Conservation (phyloP, 2,329 filamentous ascomycete species). For the Clonostachys rhizophaga region DNA sequence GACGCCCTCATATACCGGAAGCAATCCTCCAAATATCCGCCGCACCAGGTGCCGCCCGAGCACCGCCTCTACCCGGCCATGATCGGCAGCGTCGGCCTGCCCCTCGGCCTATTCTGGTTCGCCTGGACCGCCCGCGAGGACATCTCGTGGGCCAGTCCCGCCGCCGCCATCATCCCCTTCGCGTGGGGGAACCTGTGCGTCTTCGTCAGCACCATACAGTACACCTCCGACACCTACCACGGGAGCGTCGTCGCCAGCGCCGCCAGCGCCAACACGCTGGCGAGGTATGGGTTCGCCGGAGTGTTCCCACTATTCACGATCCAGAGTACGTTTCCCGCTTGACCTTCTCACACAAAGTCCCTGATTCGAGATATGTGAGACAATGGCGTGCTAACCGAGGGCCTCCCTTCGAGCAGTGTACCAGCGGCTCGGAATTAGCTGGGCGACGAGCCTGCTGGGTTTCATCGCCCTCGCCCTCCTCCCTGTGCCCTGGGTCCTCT, state of each 20-base stretch:
- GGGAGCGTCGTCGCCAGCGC: slow-evolving; percentile 52
- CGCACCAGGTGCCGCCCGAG: slow-evolving; percentile 41
- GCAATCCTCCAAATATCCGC: slow-evolving; percentile 21
- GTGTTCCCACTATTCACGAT: slow-evolving; percentile 58
- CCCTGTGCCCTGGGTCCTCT: slow-evolving; percentile 48
- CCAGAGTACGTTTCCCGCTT: slow-evolving; percentile 38
- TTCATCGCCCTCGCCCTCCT: slow-evolving; percentile 41
- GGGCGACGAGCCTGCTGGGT: slow-evolving; percentile 40
- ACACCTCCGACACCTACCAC: slow-evolving; percentile 51
- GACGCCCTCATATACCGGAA: slow-evolving; percentile 34
- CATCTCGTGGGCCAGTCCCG: slow-evolving; percentile 44
- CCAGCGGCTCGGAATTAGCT: slow-evolving; percentile 31
- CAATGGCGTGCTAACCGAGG: too few species aligned
- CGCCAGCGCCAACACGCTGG: slow-evolving; percentile 53
- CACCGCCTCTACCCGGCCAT: slow-evolving; percentile 55
- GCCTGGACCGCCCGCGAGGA: slow-evolving; percentile 45
- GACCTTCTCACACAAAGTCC: background rate
- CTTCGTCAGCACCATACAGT: slow-evolving; percentile 48
- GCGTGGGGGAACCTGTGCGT: slow-evolving; percentile 56
- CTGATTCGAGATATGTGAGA: too few species aligned
- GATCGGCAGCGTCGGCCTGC: slow-evolving; percentile 48
- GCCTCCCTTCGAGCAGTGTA: slow-evolving; percentile 26
- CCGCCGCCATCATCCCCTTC: slow-evolving; percentile 48
- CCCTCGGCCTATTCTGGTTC: slow-evolving; percentile 54
- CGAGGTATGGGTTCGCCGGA: slow-evolving; percentile 49